Base-by-base conservation (phyloP, 2,329 filamentous ascomycete genomes). In the Sporothrix variecibatus region DNA sequence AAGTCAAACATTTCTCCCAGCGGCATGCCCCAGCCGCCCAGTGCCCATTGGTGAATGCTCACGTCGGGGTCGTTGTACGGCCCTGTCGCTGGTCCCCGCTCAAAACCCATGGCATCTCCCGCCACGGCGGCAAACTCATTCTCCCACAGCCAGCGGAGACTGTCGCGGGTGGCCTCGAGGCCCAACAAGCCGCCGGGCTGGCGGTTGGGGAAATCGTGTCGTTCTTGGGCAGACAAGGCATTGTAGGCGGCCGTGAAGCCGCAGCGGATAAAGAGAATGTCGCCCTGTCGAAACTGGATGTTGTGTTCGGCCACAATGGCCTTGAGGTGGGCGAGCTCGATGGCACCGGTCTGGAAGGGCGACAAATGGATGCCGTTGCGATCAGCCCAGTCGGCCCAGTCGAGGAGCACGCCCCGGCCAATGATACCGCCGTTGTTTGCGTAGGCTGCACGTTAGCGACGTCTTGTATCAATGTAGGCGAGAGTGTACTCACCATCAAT, bases 371-470 rank as follows among this genome's bases (percentile, higher is more conserved):
- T 64, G 58, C 58, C 58, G 26, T 64, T 64, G 26, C 12, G 28
- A 1, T 17, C 28, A 8, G 58, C 58, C 58, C 58, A 38, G 1
- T 28, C 6, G 7, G 28, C 23, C 58, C 58, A 64, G 58, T 64
- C 58, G 11, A 64, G 58, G 1, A 64, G 15, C 1, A 64, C 58
- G 28, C 58, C 58, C 3, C 58, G 58, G 58, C 58, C 58, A 38
- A 38, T 38, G 58, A 64, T 64, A 9, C 58, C 58, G 31, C 58
- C 58, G 58, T 64, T 64, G 28, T 64, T 64, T 34, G 58, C 58
- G 7, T 34, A 38, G 17, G 28, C 58, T 38, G 58, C 15, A 31
- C 15, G 49, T 51, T n/a, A 51, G 49, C 17, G 20, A 7, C 49
- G 49, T 8, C 17, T 51, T 2, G 49, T 51, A 51, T 3, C 1